A percentile compares a stretch with the other conserved stretches of the same genome.
Conservation (phyloP, 768 basidiomycete genomes). For the Leccinum obscurum region DNA sequence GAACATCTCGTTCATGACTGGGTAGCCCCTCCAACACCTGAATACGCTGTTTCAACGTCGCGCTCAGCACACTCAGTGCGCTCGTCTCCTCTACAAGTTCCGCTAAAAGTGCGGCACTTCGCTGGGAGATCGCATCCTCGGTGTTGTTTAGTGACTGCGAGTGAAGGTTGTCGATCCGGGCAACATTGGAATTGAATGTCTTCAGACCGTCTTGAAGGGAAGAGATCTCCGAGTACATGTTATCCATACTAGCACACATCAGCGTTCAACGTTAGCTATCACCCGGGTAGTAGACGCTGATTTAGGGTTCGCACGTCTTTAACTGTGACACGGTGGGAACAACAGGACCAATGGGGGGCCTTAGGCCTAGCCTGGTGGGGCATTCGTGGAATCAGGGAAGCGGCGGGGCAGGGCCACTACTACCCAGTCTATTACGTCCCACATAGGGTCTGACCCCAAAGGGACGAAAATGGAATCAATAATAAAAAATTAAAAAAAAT, state of each 20-base stretch:
- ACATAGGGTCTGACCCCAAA: too few relatives aligned
- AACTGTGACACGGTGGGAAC: too few relatives aligned
- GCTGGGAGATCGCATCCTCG: slow-evolving; percentile 65
- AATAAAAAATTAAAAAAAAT: too few relatives aligned
- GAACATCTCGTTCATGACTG: slow-evolving; percentile 61
- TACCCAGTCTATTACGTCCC: too few relatives aligned
- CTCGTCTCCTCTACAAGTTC: slow-evolving; percentile 73
- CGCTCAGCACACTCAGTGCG: slow-evolving; percentile 46
- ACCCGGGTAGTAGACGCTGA: not conserved
- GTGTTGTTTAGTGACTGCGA: slow-evolving; percentile 75
- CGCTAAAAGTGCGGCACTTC: slow-evolving; percentile 63
- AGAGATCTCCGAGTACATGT: slow-evolving; percentile 51
- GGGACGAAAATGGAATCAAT: too few relatives aligned
- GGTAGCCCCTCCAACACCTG: slow-evolving; percentile 69
- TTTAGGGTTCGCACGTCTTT: too few relatives aligned
- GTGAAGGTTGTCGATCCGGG: slow-evolving; percentile 69
- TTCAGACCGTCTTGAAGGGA: slow-evolving; percentile 70
- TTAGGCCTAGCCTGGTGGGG: too few relatives aligned
- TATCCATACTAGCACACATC: too few relatives aligned
- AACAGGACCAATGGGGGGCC: too few relatives aligned
- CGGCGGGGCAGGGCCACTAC: too few relatives aligned
- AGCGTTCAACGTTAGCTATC: too few relatives aligned
- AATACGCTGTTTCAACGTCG: slow-evolving; percentile 68
- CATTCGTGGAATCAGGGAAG: too few relatives aligned
- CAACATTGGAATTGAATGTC: slow-evolving; percentile 68